These are phyloP conservation scores for Amanita fuliginea DNA, from an alignment of 768 basidiomycete genomes.

Conservation along the genomic window DNA sequence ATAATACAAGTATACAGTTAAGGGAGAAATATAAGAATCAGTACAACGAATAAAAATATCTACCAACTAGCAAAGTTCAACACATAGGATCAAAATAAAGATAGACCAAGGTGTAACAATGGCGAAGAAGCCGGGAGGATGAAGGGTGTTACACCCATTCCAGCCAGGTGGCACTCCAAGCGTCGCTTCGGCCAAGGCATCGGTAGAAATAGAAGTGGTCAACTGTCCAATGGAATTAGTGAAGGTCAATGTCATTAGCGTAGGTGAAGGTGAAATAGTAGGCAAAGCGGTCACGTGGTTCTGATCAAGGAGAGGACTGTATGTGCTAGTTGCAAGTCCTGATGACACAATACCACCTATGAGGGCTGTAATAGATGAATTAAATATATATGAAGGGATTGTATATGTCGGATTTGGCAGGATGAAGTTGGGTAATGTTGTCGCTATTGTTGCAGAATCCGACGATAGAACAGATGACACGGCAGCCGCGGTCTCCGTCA, in stretches of 20 bases:
- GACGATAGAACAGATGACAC: conserved; percentile 48
- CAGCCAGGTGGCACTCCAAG: conserved; percentile 61
- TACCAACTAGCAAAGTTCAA: conserved; percentile 3
- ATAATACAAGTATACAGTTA: neutral
- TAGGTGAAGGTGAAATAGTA: conserved; percentile 36
- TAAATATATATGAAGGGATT: conserved; percentile 57
- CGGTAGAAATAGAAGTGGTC: conserved; percentile 42
- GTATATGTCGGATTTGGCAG: conserved; percentile 54
- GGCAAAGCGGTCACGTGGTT: conserved; percentile 47
- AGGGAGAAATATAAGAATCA: neutral
- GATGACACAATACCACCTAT: conserved; percentile 45
- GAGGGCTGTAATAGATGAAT: conserved; percentile 47
- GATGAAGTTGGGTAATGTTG: conserved; percentile 62
- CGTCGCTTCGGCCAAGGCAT: conserved; percentile 31
- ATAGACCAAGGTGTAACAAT: neutral
- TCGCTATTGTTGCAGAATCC: conserved; percentile 50
- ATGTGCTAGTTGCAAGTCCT: conserved; percentile 65
- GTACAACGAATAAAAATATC: neutral
- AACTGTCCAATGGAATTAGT: conserved; percentile 46
- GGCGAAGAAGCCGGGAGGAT: conserved; percentile 8
- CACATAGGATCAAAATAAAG: conserved; percentile 1
- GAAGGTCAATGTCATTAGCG: conserved; percentile 40
- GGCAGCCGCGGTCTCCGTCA: conserved; percentile 26
- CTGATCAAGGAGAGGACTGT: conserved; percentile 42
- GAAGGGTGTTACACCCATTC: conserved; percentile 18